These are phyloP conservation scores for Cajanus cajan DNA, from an alignment of 306 rosid genomes.

Conservation along the genomic window DNA sequence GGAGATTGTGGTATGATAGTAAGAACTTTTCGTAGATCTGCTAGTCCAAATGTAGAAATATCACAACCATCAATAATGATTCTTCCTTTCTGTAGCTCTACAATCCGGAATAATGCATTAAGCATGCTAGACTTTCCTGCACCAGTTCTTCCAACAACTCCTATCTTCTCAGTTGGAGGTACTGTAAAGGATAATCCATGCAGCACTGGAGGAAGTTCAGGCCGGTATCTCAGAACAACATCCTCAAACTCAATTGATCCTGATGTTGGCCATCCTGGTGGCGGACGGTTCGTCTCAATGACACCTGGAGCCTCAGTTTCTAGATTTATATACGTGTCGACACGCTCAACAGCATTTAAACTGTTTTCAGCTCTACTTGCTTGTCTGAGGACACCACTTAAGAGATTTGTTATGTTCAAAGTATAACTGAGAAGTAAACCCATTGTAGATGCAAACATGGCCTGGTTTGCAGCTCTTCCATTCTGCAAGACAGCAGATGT, in stretches of 20 bases:
- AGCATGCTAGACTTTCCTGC: slow-evolving; percentile 97
- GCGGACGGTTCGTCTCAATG: slow-evolving; percentile 69
- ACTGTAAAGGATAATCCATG: slow-evolving; percentile 71
- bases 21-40: slow-evolving; percentile 71
- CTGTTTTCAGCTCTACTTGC: slow-evolving; percentile 88
- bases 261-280: slow-evolving; percentile 77
- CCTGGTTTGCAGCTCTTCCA: slow-evolving; percentile 53
- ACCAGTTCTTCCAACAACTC: slow-evolving; percentile 94
- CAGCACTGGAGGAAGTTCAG: slow-evolving; percentile 86
- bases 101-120: slow-evolving; percentile 82
- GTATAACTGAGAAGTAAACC: slow-evolving; percentile 88
- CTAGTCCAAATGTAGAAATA: slow-evolving; percentile 65
- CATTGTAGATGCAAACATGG: slow-evolving; percentile 73
- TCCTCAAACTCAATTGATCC: slow-evolving; percentile 74
- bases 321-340: slow-evolving; percentile 65
- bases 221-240: slow-evolving; percentile 81
- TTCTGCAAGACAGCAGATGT: slow-evolving; percentile 84
- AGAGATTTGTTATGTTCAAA: slow-evolving; percentile 70
- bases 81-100: slow-evolving; percentile 74
- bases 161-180: slow-evolving; percentile 76
- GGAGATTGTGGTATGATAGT: slow-evolving; percentile 93
- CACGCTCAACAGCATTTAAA: slow-evolving; percentile 87
- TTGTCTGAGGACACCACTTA: slow-evolving; percentile 75
- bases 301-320: slow-evolving; percentile 72
- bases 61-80: slow-evolving; percentile 70